Evolutionary conservation across 1,284 basidiomycete genomes (phyloP), one percentile per base, ranked within the genome.

Genomic region (Sanghuangporus weigelae): DNA sequence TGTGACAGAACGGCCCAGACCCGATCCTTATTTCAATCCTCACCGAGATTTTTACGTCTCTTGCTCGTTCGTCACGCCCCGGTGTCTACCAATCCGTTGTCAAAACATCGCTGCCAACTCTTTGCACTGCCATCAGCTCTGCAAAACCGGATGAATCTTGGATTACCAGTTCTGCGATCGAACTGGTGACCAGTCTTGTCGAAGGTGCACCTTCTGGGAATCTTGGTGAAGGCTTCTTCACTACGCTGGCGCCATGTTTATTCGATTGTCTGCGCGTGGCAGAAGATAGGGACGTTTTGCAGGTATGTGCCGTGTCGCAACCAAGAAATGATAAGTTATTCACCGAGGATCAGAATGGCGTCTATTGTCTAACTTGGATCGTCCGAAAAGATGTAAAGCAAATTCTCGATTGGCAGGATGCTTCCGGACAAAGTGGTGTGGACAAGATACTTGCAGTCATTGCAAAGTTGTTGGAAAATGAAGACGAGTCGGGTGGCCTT

Each of bases 11-110:
- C 44, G 16, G 16, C 21, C 21, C n/a, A 95, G 95, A 98, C 77
- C 94, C 94, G 0, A 87, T 98, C 59, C 86, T 95, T 68, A 83
- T 94, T 38, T 93, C 93, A 0, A 87, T 96, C 53, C 82, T 97
- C 55, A 86, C 89, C 49, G 94, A 96, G 69, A 86, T 97, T 59
- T 79, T 97, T 60, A 81, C 84, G 26, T 82, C 86, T 1, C 79
- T 96, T 35, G 84, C 91, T 10, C 76, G 82, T 26, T 83, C 90
- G 12, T 73, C 83, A 8, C 75, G 81, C 8, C 74, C 77, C 0
- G 84, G 81, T 3, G 79, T 92, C 8, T 92, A 94, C 68, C 81
- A 86, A 66, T 80, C 84, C 1, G 85, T 94, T 3, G 85, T 94
- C 11, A 82, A 86, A 66, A 81, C 85, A 65, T 84, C 92, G 0